Evolutionary conservation across 192 early-diverging fungal genomes (phyloP).

Genomic region (Funneliformis geosporum): DNA sequence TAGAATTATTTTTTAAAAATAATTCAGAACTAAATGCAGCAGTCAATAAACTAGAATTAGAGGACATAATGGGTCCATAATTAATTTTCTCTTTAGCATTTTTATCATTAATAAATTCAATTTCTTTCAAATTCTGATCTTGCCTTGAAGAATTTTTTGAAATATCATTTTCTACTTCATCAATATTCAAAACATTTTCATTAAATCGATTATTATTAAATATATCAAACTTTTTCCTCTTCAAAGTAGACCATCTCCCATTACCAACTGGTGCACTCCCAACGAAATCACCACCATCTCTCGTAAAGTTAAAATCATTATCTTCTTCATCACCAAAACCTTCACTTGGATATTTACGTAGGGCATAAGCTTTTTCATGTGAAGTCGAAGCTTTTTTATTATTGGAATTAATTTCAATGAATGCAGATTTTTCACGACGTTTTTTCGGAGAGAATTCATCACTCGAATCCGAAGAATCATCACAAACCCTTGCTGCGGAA

Average conservation of each 20-base stretch:
- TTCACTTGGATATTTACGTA: background rate
- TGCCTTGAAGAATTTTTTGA: background rate
- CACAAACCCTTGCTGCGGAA: background rate
- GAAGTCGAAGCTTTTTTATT: background rate
- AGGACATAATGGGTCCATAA: background rate
- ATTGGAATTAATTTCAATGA: background rate
- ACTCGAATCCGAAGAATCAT: background rate
- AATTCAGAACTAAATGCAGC: conserved; percentile 1
- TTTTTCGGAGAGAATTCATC: background rate
- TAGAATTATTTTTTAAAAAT: no score
- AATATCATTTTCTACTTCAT: background rate
- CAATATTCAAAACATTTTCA: background rate
- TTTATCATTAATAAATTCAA: background rate
- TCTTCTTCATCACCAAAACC: background rate
- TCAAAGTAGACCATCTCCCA: conserved; percentile 8
- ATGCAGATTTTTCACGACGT: background rate
- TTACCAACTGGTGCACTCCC: conserved; percentile 19
- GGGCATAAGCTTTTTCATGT: background rate
- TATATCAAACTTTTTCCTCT: conserved; percentile 3
- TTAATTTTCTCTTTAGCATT: background rate
- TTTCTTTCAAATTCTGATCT: background rate
- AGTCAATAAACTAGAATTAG: background rate
- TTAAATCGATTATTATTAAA: background rate
- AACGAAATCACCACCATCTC: background rate
- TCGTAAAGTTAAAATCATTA: background rate